These are phyloP conservation scores for Geranomyces variabilis DNA, from an alignment of 192 early-diverging fungal species.

Conservation along the genomic window DNA sequence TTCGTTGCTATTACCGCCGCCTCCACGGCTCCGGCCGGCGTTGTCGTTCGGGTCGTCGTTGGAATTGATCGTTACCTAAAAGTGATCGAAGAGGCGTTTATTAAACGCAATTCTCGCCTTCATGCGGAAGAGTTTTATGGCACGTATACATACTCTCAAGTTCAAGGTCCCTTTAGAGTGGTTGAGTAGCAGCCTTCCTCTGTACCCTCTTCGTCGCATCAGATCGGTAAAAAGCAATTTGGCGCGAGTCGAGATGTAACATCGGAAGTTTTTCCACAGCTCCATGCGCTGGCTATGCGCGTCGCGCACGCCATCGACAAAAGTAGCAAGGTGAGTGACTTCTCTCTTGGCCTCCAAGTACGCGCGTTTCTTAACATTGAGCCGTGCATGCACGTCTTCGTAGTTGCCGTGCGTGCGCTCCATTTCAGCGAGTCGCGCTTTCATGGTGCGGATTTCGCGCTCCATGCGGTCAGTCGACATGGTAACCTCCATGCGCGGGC, in stretches of 20 bases:
- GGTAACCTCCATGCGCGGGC: too few species aligned
- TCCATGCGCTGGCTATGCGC: conserved; percentile 62
- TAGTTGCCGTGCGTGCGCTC: conserved; percentile 24
- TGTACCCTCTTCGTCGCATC: conserved; percentile 80
- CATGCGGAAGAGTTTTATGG: too few species aligned
- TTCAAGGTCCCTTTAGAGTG: conserved; percentile 48
- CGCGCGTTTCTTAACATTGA: conserved; percentile 8
- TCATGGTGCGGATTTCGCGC: not conserved
- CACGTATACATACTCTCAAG: conserved; percentile 5
- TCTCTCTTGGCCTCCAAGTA: conserved; percentile 35
- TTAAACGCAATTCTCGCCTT: not conserved
- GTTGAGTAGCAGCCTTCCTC: conserved; percentile 77
- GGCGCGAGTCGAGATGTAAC: conserved; percentile 75
- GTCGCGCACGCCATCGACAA: conserved; percentile 46
- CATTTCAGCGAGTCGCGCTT: too few species aligned
- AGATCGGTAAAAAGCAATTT: conserved; percentile 73
- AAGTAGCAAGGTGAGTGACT: not conserved
- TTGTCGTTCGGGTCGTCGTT: not conserved
- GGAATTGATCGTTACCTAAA: conserved; percentile 20
- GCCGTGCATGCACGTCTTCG: conserved; percentile 25
- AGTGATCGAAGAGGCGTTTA: not conserved
- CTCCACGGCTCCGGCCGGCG: not conserved
- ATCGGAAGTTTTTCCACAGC: conserved; percentile 71
- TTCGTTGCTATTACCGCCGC: conserved; percentile 44
- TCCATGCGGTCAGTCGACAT: not conserved